These are phyloP conservation scores for Fusarium scirpi DNA, from an alignment of 2,329 filamentous ascomycete species.

Conservation along the genomic window DNA sequence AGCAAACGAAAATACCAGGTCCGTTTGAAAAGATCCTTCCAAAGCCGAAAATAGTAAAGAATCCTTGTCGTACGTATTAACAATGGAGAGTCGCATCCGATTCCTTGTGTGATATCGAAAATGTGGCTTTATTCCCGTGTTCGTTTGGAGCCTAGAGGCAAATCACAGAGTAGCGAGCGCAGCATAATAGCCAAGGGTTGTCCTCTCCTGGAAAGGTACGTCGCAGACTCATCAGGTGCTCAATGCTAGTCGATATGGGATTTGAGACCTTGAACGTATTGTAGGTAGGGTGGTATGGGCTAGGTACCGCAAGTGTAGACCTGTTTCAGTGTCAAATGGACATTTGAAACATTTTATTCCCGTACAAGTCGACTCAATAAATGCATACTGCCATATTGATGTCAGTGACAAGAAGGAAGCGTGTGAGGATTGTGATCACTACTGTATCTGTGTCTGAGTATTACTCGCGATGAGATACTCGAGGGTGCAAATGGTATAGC, in stretches of 20 bases:
- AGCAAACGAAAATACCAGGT: conserved; percentile 23
- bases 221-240: background rate
- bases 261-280: conserved; percentile 2
- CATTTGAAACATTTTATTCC: conserved; percentile 16
- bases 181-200: background rate
- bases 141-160: background rate
- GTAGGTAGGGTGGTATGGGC: conserved; percentile 3
- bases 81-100: conserved; percentile 9
- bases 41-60: conserved; percentile 30
- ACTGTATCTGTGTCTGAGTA: background rate
- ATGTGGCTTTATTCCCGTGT: conserved; percentile 7
- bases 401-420: background rate
- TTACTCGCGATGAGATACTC: background rate
- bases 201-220: conserved; percentile 5
- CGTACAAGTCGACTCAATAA: background rate
- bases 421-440: background rate
- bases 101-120: conserved; percentile 9
- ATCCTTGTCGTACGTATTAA: conserved; percentile 16
- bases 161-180: background rate
- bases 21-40: conserved; percentile 6
- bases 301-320: background rate
- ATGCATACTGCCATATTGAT: background rate
- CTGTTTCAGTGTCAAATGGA: conserved; percentile 15
- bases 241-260: background rate
- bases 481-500: background rate